A percentile compares a stretch with the other conserved stretches of the same genome.
phyloP scores from a whole-genome alignment of 805 yeast genomes.

The Candida dajiaensis region DNA sequence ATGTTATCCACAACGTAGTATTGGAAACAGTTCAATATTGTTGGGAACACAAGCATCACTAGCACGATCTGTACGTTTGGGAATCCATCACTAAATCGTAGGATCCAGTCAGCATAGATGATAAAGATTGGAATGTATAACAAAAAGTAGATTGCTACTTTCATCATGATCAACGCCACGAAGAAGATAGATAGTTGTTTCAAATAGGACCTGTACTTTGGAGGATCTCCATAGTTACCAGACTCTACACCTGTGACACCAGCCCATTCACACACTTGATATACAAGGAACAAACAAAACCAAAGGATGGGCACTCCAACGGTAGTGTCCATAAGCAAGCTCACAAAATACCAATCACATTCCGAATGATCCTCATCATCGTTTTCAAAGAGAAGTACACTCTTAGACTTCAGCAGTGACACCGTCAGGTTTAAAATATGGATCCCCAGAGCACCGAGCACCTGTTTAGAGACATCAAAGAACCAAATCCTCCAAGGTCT shows the following conservation, averaged over 20 bases:
- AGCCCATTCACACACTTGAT: constrained; percentile 30
- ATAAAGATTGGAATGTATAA: constrained; percentile 65
- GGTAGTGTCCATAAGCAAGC: constrained; percentile 85
- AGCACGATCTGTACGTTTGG: constrained; percentile 81
- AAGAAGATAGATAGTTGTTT: constrained; percentile 72
- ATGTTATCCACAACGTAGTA: constrained; percentile 68
- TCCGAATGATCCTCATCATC: constrained; percentile 53
- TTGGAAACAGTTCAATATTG: constrained; percentile 69
- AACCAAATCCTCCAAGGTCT: constrained; percentile 87
- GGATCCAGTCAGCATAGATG: constrained; percentile 60
- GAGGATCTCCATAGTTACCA: constrained; percentile 56
- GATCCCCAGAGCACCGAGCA: constrained; percentile 79
- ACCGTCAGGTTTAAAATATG: constrained; percentile 73
- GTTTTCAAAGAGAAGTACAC: constrained; percentile 15
- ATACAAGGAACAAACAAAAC: constrained; percentile 46
- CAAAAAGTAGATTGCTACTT: constrained; percentile 50
- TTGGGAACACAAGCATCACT: constrained; percentile 79
- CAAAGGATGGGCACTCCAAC: constrained; percentile 84
- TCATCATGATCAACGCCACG: constrained; percentile 56
- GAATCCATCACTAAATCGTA: constrained; percentile 78
- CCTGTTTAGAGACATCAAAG: constrained; percentile 85
- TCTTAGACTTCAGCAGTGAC: constrained; percentile 48
- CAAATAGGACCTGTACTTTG: constrained; percentile 53
- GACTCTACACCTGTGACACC: constrained; percentile 38
- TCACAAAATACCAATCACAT: constrained; percentile 93